Conservation (phyloP, 495 filamentous ascomycete species). For the Penicillium manginii region DNA sequence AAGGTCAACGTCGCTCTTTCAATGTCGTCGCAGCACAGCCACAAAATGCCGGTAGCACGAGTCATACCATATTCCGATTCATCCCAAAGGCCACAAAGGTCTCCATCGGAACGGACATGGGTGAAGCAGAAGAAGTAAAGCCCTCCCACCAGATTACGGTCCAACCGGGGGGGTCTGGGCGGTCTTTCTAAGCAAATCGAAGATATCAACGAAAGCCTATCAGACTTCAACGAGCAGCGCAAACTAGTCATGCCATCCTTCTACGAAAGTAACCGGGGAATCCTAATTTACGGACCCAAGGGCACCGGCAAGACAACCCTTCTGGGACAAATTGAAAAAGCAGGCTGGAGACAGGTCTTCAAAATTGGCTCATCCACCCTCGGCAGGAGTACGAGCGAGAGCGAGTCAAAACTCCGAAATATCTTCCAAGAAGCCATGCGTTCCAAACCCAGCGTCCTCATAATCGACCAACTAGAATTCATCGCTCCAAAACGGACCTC, state of each 20-base stretch:
- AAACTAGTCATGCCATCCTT: conserved; percentile 45
- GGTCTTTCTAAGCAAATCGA: conserved; percentile 66
- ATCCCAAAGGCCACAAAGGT: conserved; percentile 36
- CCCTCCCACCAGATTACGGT: conserved; percentile 28
- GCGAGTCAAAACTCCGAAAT: conserved; percentile 61
- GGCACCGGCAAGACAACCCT: conserved; percentile 83
- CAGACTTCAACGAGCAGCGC: conserved; percentile 53
- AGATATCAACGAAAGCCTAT: conserved; percentile 68
- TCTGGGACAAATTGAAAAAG: conserved; percentile 64
- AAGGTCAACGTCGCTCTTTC: conserved; percentile 50
- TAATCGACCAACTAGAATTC: conserved; percentile 81
- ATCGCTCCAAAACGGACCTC: conserved; percentile 65
- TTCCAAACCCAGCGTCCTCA: conserved; percentile 76
- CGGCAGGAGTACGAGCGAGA: conserved; percentile 41
- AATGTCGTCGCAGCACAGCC: conserved; percentile 41
- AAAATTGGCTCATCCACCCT: conserved; percentile 61
- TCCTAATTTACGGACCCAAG: conserved; percentile 80
- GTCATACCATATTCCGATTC: conserved; percentile 43
- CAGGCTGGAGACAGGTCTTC: conserved; percentile 70
- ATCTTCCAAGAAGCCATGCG: conserved; percentile 72
- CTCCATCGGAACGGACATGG: conserved; percentile 33
- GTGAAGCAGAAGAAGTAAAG: conserved; percentile 15
- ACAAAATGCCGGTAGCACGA: conserved; percentile 19
- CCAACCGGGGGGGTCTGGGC: conserved; percentile 50
- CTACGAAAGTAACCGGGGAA: conserved; percentile 52